A percentile compares a stretch with the other conserved stretches of the same genome.
These are phyloP conservation scores for Oenanthe javanica DNA, from an alignment of 140 eudicot species.

Conservation along the genomic window DNA sequence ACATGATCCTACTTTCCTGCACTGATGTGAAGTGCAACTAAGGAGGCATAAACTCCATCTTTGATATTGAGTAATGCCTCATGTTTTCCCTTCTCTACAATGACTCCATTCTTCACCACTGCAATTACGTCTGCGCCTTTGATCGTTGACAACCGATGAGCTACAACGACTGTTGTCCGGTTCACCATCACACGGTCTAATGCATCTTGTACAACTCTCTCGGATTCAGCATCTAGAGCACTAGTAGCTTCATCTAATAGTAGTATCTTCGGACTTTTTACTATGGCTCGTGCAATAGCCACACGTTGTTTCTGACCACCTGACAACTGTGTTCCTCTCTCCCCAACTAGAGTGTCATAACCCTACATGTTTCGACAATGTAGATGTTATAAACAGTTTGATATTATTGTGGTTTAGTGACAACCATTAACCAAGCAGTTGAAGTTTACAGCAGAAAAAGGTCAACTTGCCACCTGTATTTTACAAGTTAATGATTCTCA, in stretches of 20 bases:
- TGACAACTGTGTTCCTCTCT: conserved; percentile 72
- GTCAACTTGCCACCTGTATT: neutral
- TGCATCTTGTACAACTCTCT: conserved; percentile 78
- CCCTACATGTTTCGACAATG: conserved; percentile 30
- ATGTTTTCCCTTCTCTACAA: conserved; percentile 76
- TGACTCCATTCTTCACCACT: conserved; percentile 66
- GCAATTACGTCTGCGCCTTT: conserved; percentile 68
- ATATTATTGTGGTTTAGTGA: neutral
- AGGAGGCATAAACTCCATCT: conserved; percentile 68
- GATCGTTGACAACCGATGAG: conserved; percentile 70
- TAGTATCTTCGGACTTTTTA: conserved; percentile 68
- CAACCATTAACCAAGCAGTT: neutral
- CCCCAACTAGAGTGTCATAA: conserved; percentile 79
- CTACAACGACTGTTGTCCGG: conserved; percentile 76
- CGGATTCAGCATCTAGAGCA: conserved; percentile 81
- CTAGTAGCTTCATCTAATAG: conserved; percentile 79
- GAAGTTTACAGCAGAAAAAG: neutral
- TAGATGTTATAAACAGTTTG: neutral
- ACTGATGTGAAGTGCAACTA: conserved; percentile 56
- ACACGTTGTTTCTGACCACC: conserved; percentile 89
- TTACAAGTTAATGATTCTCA: neutral
- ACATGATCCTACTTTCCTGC: conserved; percentile 9
- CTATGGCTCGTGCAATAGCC: conserved; percentile 77
- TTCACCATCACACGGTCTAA: conserved; percentile 63
- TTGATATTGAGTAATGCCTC: conserved; percentile 44